Percentiles rank a stretch among this genome's conserved stretches.
phyloP scores from a whole-genome alignment of 1,284 basidiomycete genomes.

The Cutaneotrichosporon arboriforme region DNA sequence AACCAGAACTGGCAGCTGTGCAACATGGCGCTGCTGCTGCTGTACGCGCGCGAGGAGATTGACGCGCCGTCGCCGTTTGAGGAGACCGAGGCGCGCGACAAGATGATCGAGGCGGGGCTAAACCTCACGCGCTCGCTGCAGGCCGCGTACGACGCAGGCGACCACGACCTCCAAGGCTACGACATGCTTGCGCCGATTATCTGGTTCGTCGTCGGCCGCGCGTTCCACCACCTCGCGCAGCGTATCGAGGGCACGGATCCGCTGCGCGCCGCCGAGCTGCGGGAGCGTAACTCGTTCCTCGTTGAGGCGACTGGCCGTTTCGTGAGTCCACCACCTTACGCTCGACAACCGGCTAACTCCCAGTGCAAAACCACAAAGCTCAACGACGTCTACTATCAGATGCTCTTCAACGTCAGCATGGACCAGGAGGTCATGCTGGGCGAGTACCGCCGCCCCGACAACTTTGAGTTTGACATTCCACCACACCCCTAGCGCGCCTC shows the following conservation, averaged over 20 bases:
- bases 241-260: slow-evolving; percentile 11
- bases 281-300: slow-evolving; percentile 3
- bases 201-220: slow-evolving; percentile 15
- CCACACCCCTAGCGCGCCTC: too few relatives aligned
- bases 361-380: slow-evolving; percentile 6
- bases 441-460: slow-evolving; percentile 20
- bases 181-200: slow-evolving; percentile 14
- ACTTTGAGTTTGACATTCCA: slow-evolving; percentile 9
- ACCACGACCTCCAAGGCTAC: slow-evolving; percentile 19
- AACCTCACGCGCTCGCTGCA: slow-evolving; percentile 24
- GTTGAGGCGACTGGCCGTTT: slow-evolving; percentile 8
- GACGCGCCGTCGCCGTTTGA: slow-evolving; percentile 15
- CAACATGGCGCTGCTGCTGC: slow-evolving; percentile 10
- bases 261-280: slow-evolving; percentile 2
- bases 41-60: slow-evolving; percentile 29
- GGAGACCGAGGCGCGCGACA: slow-evolving; percentile 18
- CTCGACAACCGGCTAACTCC: background rate
- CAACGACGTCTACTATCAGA: slow-evolving; percentile 18
- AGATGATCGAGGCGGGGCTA: slow-evolving; percentile 20
- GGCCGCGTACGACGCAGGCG: slow-evolving; percentile 18
- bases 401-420: slow-evolving; percentile 19
- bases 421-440: slow-evolving; percentile 19
- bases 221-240: slow-evolving; percentile 14
- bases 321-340: background rate
- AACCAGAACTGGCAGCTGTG: slow-evolving; percentile 26